Evolutionary conservation across 2,329 filamentous ascomycete genomes (phyloP).

Genomic region (Xylogone sp.): DNA sequence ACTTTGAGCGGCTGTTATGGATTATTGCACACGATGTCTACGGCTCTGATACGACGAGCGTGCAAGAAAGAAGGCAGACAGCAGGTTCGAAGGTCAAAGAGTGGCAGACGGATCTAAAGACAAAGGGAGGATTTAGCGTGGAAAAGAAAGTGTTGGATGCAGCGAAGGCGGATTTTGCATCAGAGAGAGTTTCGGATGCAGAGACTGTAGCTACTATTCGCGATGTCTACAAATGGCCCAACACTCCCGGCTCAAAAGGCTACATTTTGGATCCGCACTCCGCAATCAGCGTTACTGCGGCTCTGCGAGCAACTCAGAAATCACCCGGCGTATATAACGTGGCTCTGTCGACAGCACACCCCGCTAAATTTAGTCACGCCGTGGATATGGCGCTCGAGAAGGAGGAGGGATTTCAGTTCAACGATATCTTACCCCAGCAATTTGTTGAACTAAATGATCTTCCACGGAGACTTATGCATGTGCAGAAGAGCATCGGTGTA

Average conservation of each 20-base stretch:
- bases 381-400: not conserved
- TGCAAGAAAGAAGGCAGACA: conserved; percentile 43
- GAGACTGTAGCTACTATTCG: conserved; percentile 64
- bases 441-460: conserved; percentile 71
- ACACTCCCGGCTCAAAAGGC: conserved; percentile 31
- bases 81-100: conserved; percentile 67
- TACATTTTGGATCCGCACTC: conserved; percentile 91
- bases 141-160: conserved; percentile 65
- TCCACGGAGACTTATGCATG: conserved; percentile 66
- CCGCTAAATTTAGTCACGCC: not conserved
- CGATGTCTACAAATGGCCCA: conserved; percentile 36
- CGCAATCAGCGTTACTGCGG: conserved; percentile 75
- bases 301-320: conserved; percentile 67
- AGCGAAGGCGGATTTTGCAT: conserved; percentile 71
- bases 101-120: conserved; percentile 78
- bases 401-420: not conserved
- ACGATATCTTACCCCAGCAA: conserved; percentile 37
- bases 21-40: conserved; percentile 75
- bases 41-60: conserved; percentile 51
- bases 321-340: conserved; percentile 38
- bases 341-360: not conserved
- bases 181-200: conserved; percentile 61
- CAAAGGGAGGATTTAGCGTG: conserved; percentile 74
- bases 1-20: conserved; percentile 92
- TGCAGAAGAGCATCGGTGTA: conserved; percentile 63